A percentile compares a stretch with the other conserved stretches of the same genome.
phyloP scores from a whole-genome alignment of 306 rosid genomes.

The Cucurbita ficifolia region DNA sequence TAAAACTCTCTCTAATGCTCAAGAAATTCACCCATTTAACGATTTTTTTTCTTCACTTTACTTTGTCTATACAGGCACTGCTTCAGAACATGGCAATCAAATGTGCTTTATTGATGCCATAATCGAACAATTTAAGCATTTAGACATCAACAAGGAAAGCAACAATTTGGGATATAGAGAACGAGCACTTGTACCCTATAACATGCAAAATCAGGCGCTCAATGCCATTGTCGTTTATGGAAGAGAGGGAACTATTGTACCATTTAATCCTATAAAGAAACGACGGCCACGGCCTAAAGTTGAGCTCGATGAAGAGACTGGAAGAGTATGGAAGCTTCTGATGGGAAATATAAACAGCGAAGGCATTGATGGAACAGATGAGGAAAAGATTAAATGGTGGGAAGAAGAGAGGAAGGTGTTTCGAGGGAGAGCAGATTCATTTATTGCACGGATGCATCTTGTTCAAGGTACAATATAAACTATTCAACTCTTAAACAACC shows the following conservation, averaged over 20 bases:
- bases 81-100: conserved; percentile 7
- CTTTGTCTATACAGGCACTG: conserved; percentile 29
- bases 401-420: conserved; percentile 89
- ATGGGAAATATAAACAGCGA: conserved; percentile 67
- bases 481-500: not conserved
- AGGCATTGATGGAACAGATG: conserved; percentile 86
- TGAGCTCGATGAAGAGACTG: conserved; percentile 83
- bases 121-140: conserved; percentile 32
- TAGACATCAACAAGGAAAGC: conserved; percentile 42
- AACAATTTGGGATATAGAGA: conserved; percentile 19
- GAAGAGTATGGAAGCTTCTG: conserved; percentile 89
- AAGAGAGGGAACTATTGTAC: conserved; percentile 44
- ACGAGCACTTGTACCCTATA: conserved; percentile 39
- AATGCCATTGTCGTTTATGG: conserved; percentile 30
- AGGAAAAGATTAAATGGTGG: conserved; percentile 86
- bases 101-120: conserved; percentile 27
- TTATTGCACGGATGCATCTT: conserved; percentile 93
- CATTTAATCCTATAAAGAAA: conserved; percentile 51
- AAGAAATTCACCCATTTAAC: not conserved
- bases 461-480: conserved; percentile 70
- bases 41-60: not conserved
- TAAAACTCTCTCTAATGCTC: not conserved
- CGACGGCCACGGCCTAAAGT: conserved; percentile 73
- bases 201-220: conserved; percentile 21
- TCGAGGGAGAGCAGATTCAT: conserved; percentile 84